A percentile compares a stretch with the other conserved stretches of the same genome.
phyloP scores from a whole-genome alignment of 106 monocot genomes.

The Chionographis japonica region DNA sequence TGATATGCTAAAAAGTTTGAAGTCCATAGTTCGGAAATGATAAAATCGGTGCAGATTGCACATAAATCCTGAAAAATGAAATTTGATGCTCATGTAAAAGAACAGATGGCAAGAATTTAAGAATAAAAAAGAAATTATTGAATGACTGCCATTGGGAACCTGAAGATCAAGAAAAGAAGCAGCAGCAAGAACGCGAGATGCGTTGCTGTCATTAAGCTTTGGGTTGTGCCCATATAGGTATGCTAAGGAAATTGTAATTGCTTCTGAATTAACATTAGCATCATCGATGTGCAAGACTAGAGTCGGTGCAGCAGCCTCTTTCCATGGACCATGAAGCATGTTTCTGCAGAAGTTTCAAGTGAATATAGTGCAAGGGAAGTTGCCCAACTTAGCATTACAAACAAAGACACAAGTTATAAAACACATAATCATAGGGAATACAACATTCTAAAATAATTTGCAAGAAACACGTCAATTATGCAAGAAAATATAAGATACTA shows the following conservation, averaged over 20 bases:
- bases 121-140: neutral
- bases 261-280: conserved; percentile 77
- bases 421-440: too few relatives aligned
- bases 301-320: conserved; percentile 78
- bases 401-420: too few relatives aligned
- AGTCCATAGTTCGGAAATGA: conserved; percentile 90
- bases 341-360: conserved; percentile 37
- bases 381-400: too few relatives aligned
- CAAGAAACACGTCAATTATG: too few relatives aligned
- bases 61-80: conserved; percentile 69
- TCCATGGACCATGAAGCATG: conserved; percentile 99
- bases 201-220: conserved; percentile 88
- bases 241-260: conserved; percentile 68
- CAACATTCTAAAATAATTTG: too few relatives aligned
- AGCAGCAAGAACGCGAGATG: conserved; percentile 89
- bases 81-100: neutral
- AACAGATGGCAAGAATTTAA: neutral
- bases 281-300: conserved; percentile 80
- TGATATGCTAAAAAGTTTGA: conserved; percentile 93
- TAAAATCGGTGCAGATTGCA: conserved; percentile 93
- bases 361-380: too few relatives aligned
- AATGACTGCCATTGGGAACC: conserved; percentile 28
- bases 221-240: conserved; percentile 94
- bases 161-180: conserved; percentile 98
- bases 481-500: too few relatives aligned